Evolutionary conservation across 192 early-diverging fungal species (phyloP).

Genomic region (Gamsiella multidivaricata): DNA sequence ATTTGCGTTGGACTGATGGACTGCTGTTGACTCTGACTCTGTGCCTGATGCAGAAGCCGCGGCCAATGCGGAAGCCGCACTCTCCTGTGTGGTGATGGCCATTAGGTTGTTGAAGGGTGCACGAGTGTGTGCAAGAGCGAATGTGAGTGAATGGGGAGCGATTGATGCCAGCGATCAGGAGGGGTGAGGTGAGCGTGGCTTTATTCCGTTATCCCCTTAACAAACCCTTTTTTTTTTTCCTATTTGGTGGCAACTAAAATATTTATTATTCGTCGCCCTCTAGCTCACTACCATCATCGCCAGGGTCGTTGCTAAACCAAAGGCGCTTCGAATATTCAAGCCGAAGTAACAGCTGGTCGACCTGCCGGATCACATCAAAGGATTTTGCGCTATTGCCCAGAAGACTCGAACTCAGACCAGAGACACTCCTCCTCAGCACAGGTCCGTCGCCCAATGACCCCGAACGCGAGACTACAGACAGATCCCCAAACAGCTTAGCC

Average conservation of each 20-base stretch:
- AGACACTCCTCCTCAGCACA: slow-evolving; percentile 23
- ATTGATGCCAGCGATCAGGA: too few relatives aligned
- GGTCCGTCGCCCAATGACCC: slow-evolving; percentile 34
- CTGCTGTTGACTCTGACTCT: slow-evolving; percentile 16
- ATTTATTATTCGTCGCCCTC: background rate
- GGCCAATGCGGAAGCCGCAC: slow-evolving; percentile 3
- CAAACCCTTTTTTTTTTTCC: too few relatives aligned
- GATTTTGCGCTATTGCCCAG: slow-evolving; percentile 27
- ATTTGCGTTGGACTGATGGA: background rate
- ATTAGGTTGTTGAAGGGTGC: slow-evolving; percentile 1
- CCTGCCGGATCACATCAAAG: slow-evolving; percentile 28
- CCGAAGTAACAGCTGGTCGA: slow-evolving; percentile 38
- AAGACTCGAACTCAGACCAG: slow-evolving; percentile 35
- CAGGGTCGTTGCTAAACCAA: slow-evolving; percentile 14
- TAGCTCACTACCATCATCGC: background rate
- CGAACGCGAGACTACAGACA: slow-evolving; percentile 26
- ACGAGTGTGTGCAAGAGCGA: too few relatives aligned
- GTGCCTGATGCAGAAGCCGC: slow-evolving; percentile 11
- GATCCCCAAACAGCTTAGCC: slow-evolving; percentile 13
- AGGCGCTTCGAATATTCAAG: slow-evolving; percentile 45
- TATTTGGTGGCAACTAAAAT: background rate
- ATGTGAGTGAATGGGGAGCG: too few relatives aligned
- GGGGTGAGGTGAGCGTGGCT: too few relatives aligned
- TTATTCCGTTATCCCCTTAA: too few relatives aligned
- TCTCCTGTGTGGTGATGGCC: slow-evolving; percentile 32